phyloP scores from a whole-genome alignment of 345 rosid genomes.

The Barbarea vulgaris region DNA sequence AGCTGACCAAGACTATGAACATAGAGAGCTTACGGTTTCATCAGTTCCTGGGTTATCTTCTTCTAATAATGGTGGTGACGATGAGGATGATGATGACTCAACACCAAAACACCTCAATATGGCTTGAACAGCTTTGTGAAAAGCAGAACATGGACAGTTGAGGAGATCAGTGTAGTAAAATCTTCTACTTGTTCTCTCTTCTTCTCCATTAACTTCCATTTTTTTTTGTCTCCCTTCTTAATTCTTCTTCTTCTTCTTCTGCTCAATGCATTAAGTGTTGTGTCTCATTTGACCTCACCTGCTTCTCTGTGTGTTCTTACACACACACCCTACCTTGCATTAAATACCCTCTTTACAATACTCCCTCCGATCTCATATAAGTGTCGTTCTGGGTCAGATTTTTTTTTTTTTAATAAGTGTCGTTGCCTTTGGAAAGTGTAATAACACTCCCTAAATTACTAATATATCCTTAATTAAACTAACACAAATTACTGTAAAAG shows the following conservation, averaged over 20 bases:
- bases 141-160: conserved; percentile 37
- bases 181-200: conserved; percentile 30
- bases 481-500: no score
- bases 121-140: conserved; percentile 31
- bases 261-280: conserved; percentile 36
- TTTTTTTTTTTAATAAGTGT: no score
- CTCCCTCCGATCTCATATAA: no score
- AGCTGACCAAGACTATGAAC: neutral
- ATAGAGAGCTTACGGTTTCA: conserved; percentile 32
- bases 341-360: conserved; percentile 15
- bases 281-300: conserved; percentile 38
- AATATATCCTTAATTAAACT: no score
- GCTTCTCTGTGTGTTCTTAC: conserved; percentile 27
- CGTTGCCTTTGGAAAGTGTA: no score
- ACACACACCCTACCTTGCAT: conserved; percentile 41
- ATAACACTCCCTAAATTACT: no score
- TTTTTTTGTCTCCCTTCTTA: conserved; percentile 9
- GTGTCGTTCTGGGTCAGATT: no score
- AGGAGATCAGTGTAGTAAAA: conserved; percentile 28
- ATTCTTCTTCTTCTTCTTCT: conserved; percentile 20
- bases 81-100: conserved; percentile 22
- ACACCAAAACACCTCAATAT: conserved; percentile 38
- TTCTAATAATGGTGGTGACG: neutral
- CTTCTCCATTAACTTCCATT: conserved; percentile 37
- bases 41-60: conserved; percentile 21